These are phyloP conservation scores for Cordyceps cicadae DNA, from an alignment of 2,329 filamentous ascomycete species.

Conservation along the genomic window DNA sequence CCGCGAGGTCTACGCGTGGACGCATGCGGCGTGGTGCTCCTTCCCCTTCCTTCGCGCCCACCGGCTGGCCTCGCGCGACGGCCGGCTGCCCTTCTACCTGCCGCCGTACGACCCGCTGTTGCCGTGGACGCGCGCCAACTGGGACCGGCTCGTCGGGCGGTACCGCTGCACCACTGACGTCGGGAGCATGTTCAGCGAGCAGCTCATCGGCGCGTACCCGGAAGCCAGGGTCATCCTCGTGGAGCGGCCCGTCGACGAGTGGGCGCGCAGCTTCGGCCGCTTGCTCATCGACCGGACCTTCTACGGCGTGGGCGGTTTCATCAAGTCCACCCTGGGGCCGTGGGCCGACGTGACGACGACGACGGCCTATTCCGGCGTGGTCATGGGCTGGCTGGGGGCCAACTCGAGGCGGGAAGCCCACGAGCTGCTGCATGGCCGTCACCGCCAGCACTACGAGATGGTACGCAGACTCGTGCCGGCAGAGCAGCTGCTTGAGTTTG, in stretches of 20 bases:
- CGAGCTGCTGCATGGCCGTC: not conserved
- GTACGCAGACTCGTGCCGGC: conserved; percentile 22
- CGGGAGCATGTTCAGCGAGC: conserved; percentile 2
- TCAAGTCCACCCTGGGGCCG: conserved; percentile 14
- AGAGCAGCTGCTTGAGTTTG: conserved; percentile 22
- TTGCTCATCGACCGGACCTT: conserved; percentile 9
- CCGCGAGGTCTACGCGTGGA: conserved; percentile 6
- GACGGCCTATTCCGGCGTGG: not conserved
- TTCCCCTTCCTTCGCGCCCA: not conserved
- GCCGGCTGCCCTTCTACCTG: not conserved
- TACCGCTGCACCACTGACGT: conserved; percentile 2
- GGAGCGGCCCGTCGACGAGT: conserved; percentile 15
- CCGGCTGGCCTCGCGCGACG: not conserved
- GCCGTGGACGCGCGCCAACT: conserved; percentile 1
- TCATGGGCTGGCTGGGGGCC: conserved; percentile 12
- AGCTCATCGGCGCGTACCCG: conserved; percentile 13
- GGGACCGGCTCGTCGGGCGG: not conserved
- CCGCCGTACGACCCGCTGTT: not conserved
- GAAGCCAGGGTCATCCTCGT: conserved; percentile 18
- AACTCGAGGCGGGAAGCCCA: not conserved
- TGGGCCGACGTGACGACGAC: conserved; percentile 11
- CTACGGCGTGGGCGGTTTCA: not conserved
- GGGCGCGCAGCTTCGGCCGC: conserved; percentile 18
- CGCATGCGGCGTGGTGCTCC: not conserved
- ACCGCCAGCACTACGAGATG: conserved; percentile 20